A percentile compares a stretch with the other conserved stretches of the same genome.
Evolutionary conservation across 2,329 filamentous ascomycete species (phyloP).

Genomic region (Apiospora koreana): DNA sequence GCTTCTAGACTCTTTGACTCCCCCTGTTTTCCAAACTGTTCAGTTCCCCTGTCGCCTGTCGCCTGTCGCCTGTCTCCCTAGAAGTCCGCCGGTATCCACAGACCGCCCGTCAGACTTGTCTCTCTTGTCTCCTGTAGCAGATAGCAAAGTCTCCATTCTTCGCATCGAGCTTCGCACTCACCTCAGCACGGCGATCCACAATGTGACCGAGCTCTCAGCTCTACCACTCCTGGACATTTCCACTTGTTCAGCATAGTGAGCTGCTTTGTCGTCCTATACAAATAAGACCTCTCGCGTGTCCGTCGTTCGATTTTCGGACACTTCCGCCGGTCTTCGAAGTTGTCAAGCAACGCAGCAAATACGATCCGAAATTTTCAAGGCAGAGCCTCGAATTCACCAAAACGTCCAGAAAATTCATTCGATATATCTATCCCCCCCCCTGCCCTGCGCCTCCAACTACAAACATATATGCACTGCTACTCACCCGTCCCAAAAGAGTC

Average conservation of each 20-base stretch:
- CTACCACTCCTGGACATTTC: neutral
- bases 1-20: neutral
- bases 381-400: neutral
- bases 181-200: neutral
- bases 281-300: conserved; percentile 1
- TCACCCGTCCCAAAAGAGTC: neutral
- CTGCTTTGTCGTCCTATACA: conserved; percentile 9
- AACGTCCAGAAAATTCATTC: neutral
- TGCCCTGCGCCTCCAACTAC: neutral
- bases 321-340: neutral
- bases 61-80: neutral
- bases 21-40: neutral
- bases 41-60: neutral
- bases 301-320: conserved; percentile 1
- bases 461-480: neutral
- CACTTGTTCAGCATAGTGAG: conserved; percentile 7
- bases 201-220: conserved; percentile 4
- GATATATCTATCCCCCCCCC: neutral
- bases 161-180: conserved; percentile 4
- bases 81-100: too few species aligned
- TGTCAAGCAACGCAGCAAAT: neutral
- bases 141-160: neutral
- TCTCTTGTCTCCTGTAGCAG: too few species aligned
- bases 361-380: neutral
- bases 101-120: too few species aligned